Evolutionary conservation across 2,329 filamentous ascomycete species (phyloP).

Genomic region (Xylariaceae sp.): DNA sequence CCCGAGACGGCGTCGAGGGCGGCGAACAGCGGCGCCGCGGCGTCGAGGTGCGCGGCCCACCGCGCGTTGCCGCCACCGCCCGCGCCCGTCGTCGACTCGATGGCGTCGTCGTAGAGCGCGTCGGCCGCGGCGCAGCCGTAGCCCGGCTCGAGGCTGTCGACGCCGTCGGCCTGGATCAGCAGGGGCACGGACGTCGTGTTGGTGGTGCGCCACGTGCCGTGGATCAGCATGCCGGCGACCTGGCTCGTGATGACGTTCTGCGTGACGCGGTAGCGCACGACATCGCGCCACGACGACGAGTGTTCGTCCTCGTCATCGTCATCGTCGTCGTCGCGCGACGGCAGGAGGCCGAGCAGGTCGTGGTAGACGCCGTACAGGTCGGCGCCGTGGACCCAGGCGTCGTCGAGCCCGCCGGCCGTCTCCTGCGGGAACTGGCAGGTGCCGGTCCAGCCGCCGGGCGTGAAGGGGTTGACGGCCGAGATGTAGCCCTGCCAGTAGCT

Average conservation of each 20-base stretch:
- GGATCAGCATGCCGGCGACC: constrained; percentile 66
- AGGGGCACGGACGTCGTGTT: constrained; percentile 36
- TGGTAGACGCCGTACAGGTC: constrained; percentile 73
- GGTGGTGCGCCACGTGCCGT: constrained; percentile 54
- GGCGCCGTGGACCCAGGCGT: constrained; percentile 68
- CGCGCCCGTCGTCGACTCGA: constrained; percentile 38
- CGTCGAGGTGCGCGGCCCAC: constrained; percentile 60
- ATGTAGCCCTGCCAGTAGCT: constrained; percentile 61
- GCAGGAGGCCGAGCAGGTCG: constrained; percentile 60
- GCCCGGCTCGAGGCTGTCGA: constrained; percentile 68
- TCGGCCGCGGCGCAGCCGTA: constrained; percentile 56
- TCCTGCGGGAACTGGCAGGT: constrained; percentile 79
- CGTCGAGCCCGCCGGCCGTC: constrained; percentile 61
- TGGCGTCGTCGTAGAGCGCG: constrained; percentile 30
- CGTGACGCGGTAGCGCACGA: constrained; percentile 63
- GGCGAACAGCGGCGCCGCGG: constrained; percentile 45
- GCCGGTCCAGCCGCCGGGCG: constrained; percentile 59
- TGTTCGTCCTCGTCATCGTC: constrained; percentile 27
- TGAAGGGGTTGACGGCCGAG: constrained; percentile 58
- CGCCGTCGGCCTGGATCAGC: constrained; percentile 41
- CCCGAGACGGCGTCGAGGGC: constrained; percentile 62
- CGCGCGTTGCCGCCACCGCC: constrained; percentile 32
- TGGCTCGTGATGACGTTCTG: constrained; percentile 79
- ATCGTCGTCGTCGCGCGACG: constrained; percentile 32
- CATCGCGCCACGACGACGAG: constrained; percentile 33